Evolutionary conservation across 495 filamentous ascomycete species (phyloP).

Genomic region (Penicillium cinerascens): DNA sequence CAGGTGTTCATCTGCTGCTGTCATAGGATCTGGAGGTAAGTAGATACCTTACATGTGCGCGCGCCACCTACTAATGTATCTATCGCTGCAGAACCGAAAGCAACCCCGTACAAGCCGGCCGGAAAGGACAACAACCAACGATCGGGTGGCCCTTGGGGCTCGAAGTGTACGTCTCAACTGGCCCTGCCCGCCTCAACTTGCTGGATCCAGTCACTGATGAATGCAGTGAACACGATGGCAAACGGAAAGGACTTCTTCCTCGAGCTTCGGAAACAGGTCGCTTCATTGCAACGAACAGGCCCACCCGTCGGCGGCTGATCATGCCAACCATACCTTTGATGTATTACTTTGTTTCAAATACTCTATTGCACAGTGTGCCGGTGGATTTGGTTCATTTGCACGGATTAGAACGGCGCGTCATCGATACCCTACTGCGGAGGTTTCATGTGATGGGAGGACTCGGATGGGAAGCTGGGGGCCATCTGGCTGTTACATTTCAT

Average conservation of each 20-base stretch:
- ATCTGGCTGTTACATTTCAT: conserved; percentile 21
- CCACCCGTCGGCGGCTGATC: conserved; percentile 43
- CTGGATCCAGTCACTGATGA: conserved; percentile 7
- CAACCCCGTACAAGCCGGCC: conserved; percentile 36
- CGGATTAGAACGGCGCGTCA: conserved; percentile 29
- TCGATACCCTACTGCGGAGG: conserved; percentile 31
- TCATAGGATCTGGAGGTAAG: conserved; percentile 30
- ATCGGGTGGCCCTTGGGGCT: conserved; percentile 45
- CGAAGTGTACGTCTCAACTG: conserved; percentile 39
- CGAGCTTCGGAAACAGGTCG: conserved; percentile 51
- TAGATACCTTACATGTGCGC: neutral
- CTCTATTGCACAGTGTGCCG: conserved; percentile 21
- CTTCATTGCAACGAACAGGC: conserved; percentile 38
- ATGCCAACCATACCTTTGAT: neutral
- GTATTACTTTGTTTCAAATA: conserved; percentile 13
- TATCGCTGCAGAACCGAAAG: conserved; percentile 28
- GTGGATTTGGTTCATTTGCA: conserved; percentile 22
- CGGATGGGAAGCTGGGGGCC: conserved; percentile 10
- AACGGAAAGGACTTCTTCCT: conserved; percentile 54
- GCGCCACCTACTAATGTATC: neutral
- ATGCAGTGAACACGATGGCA: conserved; percentile 49
- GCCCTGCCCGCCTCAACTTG: neutral
- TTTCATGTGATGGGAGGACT: conserved; percentile 20
- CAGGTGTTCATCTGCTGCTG: neutral
- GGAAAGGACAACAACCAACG: conserved; percentile 41